These are phyloP conservation scores for Lichtheimia ornata DNA, from an alignment of 371 early-diverging fungal genomes.

Conservation along the genomic window DNA sequence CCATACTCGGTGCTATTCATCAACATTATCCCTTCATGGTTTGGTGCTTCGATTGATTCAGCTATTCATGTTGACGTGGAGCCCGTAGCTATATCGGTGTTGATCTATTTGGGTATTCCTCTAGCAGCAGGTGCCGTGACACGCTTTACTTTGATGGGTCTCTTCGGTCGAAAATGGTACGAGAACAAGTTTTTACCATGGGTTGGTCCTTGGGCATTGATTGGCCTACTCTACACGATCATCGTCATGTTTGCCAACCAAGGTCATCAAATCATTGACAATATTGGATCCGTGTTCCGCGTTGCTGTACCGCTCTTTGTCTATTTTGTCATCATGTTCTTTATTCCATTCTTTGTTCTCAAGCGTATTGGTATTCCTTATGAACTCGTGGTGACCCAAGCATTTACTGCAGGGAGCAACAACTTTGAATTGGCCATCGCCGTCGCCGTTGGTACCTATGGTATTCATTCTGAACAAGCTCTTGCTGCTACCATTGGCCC, in stretches of 20 bases:
- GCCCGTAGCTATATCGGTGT: conserved; percentile 60
- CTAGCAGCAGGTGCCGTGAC: conserved; percentile 62
- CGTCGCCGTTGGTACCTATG: conserved; percentile 71
- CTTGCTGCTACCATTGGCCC: conserved; percentile 76
- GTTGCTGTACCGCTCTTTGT: conserved; percentile 68
- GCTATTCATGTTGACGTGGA: conserved; percentile 51
- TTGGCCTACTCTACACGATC: conserved; percentile 71
- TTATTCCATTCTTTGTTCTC: conserved; percentile 45
- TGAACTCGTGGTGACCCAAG: conserved; percentile 55
- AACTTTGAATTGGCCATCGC: conserved; percentile 83
- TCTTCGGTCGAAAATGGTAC: conserved; percentile 54
- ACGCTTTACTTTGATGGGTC: conserved; percentile 40
- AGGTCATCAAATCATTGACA: conserved; percentile 62
- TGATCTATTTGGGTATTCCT: conserved; percentile 76
- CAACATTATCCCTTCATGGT: conserved; percentile 53
- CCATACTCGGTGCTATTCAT: conserved; percentile 65
- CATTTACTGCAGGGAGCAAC: conserved; percentile 75
- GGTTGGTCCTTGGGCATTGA: conserved; percentile 56
- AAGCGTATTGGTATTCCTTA: conserved; percentile 42
- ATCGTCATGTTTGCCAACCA: conserved; percentile 79
- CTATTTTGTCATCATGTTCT: conserved; percentile 66
- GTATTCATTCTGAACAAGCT: conserved; percentile 66
- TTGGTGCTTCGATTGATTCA: conserved; percentile 38
- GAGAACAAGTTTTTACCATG: conserved; percentile 53
- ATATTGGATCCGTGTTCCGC: conserved; percentile 69